A percentile compares a stretch with the other conserved stretches of the same genome.
Evolutionary conservation across 1,284 basidiomycete species (phyloP).

Genomic region (Apiotrichum gamsii): DNA sequence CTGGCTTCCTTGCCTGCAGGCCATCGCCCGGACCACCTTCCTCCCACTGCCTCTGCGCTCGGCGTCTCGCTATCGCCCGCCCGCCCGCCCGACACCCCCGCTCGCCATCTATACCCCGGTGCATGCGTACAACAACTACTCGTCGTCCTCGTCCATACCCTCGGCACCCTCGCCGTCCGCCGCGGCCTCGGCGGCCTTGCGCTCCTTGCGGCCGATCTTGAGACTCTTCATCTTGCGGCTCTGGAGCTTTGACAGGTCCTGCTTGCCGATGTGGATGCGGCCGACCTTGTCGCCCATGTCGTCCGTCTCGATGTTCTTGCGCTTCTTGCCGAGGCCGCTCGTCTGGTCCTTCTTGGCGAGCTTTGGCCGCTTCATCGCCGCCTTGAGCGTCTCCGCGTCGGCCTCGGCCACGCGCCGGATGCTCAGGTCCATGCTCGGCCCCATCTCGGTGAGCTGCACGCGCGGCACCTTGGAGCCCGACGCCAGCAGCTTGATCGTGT

Average conservation of each 20-base stretch:
- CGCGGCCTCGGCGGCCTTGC: slow-evolving; percentile 17
- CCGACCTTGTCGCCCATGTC: slow-evolving; percentile 97
- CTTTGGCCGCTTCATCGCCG: slow-evolving; percentile 77
- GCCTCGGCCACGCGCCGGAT: slow-evolving; percentile 69
- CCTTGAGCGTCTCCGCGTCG: slow-evolving; percentile 71
- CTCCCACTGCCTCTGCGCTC: too few species aligned
- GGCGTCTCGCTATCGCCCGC: too few species aligned
- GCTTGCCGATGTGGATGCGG: slow-evolving; percentile 78
- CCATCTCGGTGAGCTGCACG: slow-evolving; percentile 80
- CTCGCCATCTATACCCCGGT: too few species aligned
- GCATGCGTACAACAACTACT: slow-evolving; percentile 10
- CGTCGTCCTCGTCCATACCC: slow-evolving; percentile 19
- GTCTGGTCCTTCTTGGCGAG: slow-evolving; percentile 77
- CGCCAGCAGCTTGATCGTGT: slow-evolving; percentile 67
- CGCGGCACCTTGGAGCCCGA: slow-evolving; percentile 70
- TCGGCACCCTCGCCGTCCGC: slow-evolving; percentile 17
- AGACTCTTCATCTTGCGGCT: slow-evolving; percentile 49
- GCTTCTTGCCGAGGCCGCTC: slow-evolving; percentile 82
- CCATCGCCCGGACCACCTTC: too few species aligned
- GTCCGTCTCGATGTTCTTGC: slow-evolving; percentile 92
- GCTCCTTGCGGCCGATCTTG: slow-evolving; percentile 30
- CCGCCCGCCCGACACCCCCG: too few species aligned
- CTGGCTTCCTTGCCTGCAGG: too few species aligned
- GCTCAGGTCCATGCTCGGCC: slow-evolving; percentile 79
- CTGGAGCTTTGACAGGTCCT: slow-evolving; percentile 82